These are phyloP conservation scores for Teratosphaeria gauchensis DNA, from an alignment of 2,329 filamentous ascomycete species.

Conservation along the genomic window DNA sequence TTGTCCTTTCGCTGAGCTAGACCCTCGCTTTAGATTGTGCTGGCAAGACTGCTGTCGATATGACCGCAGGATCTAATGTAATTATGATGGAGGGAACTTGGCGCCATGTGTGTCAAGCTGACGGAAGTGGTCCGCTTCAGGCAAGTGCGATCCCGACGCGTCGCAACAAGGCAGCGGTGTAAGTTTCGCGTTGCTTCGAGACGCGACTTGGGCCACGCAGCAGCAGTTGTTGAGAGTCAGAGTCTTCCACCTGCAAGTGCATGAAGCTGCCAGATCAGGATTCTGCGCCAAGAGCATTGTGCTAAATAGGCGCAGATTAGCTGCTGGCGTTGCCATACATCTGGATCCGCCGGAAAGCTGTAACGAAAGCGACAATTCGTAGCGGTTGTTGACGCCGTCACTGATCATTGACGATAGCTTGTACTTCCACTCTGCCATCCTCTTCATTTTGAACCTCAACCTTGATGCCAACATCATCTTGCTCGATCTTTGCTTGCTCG, in stretches of 20 bases:
- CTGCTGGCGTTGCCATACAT: too few relatives aligned
- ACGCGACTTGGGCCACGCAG: not conserved
- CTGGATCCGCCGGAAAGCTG: too few relatives aligned
- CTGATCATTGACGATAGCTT: not conserved
- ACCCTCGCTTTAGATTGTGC: too few relatives aligned
- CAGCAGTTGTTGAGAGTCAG: too few relatives aligned
- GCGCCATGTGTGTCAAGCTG: too few relatives aligned
- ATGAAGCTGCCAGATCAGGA: too few relatives aligned
- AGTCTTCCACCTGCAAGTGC: too few relatives aligned
- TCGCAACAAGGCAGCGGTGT: not conserved
- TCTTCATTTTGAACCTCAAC: conserved; percentile 8
- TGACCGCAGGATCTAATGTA: not conserved
- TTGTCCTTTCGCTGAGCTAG: too few relatives aligned
- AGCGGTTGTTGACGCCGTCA: not conserved
- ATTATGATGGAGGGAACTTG: not conserved
- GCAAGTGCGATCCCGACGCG: not conserved
- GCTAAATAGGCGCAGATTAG: too few relatives aligned
- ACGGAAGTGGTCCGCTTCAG: not conserved
- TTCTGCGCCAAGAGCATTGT: too few relatives aligned
- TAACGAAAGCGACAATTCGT: too few relatives aligned
- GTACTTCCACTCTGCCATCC: not conserved
- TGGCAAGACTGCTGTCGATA: not conserved
- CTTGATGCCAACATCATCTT: conserved; percentile 18
- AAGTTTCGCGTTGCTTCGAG: not conserved
- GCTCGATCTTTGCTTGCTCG: conserved; percentile 19